Evolutionary conservation across 164 flowering plant genomes (phyloP).

Genomic region (Tetrastigma voinierianum): DNA sequence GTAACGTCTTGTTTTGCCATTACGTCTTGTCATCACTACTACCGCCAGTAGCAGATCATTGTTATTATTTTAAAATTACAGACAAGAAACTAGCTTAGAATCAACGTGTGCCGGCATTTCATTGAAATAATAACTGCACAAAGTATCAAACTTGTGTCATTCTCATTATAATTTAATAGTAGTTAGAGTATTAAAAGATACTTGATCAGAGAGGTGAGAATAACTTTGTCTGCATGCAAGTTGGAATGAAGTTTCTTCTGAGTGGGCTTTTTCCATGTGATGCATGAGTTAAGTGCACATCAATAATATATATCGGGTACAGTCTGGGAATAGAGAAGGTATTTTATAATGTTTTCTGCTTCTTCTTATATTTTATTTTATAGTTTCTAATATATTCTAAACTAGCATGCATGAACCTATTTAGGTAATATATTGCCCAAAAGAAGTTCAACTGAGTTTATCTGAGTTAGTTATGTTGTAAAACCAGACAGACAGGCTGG

Average conservation of each 20-base stretch:
- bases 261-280: conserved; percentile 73
- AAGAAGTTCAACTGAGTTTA: conserved; percentile 92
- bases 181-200: too few species aligned
- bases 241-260: conserved; percentile 76
- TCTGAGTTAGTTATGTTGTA: conserved; percentile 95
- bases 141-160: too few species aligned
- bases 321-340: conserved; percentile 97
- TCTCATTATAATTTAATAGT: too few species aligned
- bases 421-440: conserved; percentile 96
- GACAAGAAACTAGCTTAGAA: too few species aligned
- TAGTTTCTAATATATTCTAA: not conserved
- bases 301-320: conserved; percentile 95
- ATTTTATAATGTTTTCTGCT: not conserved
- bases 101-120: too few species aligned
- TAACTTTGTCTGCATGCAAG: conserved; percentile 47
- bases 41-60: too few species aligned
- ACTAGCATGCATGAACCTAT: conserved; percentile 6
- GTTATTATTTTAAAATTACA: too few species aligned
- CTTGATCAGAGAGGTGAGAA: too few species aligned
- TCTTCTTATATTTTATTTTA: not conserved
- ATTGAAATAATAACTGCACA: too few species aligned
- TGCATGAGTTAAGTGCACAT: conserved; percentile 96
- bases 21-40: too few species aligned
- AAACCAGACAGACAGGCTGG: conserved; percentile 97
- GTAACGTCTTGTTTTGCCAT: too few species aligned